A percentile compares a stretch with the other conserved stretches of the same genome.
Evolutionary conservation across 495 filamentous ascomycete species (phyloP).

Genomic region (Aspergillus sclerotiicarbonarius): DNA sequence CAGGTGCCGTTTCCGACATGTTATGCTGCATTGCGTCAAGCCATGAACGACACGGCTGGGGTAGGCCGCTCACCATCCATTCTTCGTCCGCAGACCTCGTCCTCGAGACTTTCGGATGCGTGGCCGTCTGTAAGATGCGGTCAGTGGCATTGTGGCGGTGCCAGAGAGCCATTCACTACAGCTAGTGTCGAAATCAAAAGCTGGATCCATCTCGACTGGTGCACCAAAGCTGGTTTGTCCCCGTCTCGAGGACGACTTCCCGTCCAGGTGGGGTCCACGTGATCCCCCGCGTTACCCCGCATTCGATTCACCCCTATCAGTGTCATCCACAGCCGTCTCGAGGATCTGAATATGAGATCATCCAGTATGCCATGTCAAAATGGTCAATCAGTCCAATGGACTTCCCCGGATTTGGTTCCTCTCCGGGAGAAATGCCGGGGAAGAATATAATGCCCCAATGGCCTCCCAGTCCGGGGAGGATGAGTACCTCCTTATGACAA

Average conservation of each 20-base stretch:
- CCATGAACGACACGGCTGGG: not conserved
- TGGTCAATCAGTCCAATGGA: too few relatives aligned
- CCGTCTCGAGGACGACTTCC: not conserved
- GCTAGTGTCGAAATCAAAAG: not conserved
- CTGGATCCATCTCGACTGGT: not conserved
- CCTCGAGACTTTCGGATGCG: constrained; percentile 13
- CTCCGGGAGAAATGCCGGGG: too few relatives aligned
- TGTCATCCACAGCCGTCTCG: too few relatives aligned
- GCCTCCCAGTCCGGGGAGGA: too few relatives aligned
- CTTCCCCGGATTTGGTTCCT: too few relatives aligned
- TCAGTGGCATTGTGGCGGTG: not conserved
- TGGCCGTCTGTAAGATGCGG: not conserved
- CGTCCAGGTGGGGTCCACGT: too few relatives aligned
- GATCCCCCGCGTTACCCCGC: too few relatives aligned
- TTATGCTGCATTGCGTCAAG: constrained; percentile 11
- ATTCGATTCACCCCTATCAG: too few relatives aligned
- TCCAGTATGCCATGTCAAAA: too few relatives aligned
- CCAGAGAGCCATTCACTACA: not conserved
- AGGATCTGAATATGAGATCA: too few relatives aligned
- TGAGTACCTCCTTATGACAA: not conserved
- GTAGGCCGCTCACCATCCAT: constrained; percentile 12
- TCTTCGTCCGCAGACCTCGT: constrained; percentile 11
- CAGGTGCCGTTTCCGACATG: constrained; percentile 25
- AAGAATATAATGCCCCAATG: too few relatives aligned
- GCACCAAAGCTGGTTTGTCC: not conserved